Percentiles rank a stretch among this genome's conserved stretches.
Evolutionary conservation across 2,329 filamentous ascomycete species (phyloP).

Genomic region (Aureobasidium sp.): DNA sequence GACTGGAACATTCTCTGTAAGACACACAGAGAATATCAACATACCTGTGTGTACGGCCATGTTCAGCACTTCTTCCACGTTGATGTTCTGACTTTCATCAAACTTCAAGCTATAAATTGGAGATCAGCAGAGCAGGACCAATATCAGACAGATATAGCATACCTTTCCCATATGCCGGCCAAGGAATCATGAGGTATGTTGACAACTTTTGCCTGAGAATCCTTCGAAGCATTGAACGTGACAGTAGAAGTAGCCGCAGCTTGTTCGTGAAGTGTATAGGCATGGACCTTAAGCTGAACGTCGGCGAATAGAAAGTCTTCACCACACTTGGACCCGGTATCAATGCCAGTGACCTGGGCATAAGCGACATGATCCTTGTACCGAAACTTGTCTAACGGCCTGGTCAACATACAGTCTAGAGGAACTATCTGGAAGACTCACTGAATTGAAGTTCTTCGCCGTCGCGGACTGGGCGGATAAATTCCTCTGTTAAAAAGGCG

Average conservation of each 20-base stretch:
- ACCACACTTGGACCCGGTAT: conserved; percentile 24
- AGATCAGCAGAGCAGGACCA: not conserved
- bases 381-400: not conserved
- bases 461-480: not conserved
- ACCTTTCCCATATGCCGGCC: conserved; percentile 47
- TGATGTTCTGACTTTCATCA: conserved; percentile 41
- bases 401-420: not conserved
- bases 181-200: conserved; percentile 43
- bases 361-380: not conserved
- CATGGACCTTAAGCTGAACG: conserved; percentile 47
- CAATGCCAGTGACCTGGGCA: not conserved
- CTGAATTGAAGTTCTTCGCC: not conserved
- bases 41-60: conserved; percentile 1
- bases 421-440: not conserved
- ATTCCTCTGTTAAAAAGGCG: not conserved
- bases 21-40: too few species aligned
- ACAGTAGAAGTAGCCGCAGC: conserved; percentile 28
- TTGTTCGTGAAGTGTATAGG: conserved; percentile 41
- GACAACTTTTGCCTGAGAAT: conserved; percentile 37
- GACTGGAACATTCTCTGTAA: too few species aligned
- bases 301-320: conserved; percentile 37
- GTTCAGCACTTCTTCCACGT: conserved; percentile 3
- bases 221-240: conserved; percentile 28
- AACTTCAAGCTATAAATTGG: conserved; percentile 42
- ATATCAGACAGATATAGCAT: too few species aligned